Evolutionary conservation across 345 rosid genomes (phyloP), one percentile per base, ranked within the genome.

Genomic region (Punica granatum): DNA sequence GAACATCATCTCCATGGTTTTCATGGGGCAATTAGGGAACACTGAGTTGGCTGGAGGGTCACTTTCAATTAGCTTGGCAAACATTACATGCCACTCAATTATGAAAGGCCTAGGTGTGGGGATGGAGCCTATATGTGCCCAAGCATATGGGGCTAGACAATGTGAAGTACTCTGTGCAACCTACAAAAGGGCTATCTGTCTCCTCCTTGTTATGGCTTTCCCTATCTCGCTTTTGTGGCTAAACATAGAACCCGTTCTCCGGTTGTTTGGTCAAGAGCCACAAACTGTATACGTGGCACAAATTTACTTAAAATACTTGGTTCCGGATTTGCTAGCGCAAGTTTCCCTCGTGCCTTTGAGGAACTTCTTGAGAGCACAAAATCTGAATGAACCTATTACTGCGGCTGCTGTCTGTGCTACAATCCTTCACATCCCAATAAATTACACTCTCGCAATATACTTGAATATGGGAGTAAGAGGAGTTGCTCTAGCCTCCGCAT

Each of bases 61-160:
- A 18, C 66, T 80, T 1, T 56, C 81, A 9, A 56, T 73, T 5
- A 77, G 76, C 14, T 48, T 77, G 7, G 79, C 79, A 36, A 80
- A 77, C 75, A 75, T 80, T 60, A 75, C 77, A 58, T 81, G 84
- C 34, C 68, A 62, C 68, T 77, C 81, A 1, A 31, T 77, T 13
- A 63, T 77, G 41, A 80, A 75, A 44, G 84, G 84, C 66, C 65
- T 80, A 37, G 73, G 79, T 34, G 70, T 54, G 54, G 81, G 75
- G 19, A 80, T 80, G 84, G 81, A 80, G 30, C 77, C 84, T 59
- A 68, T 80, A 30, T 80, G 79, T 62, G 70, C 69, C 44, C 84
- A 80, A 39, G 79, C 81, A 2, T 75, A 72, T n/a, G 79, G 81
- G 54, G 84, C 84, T 15, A 68, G 46, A 58, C 58, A 26, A 32